Evolutionary conservation across 768 basidiomycete species (phyloP), one percentile per base, ranked within the genome.

Genomic region (Cyathus striatus): DNA sequence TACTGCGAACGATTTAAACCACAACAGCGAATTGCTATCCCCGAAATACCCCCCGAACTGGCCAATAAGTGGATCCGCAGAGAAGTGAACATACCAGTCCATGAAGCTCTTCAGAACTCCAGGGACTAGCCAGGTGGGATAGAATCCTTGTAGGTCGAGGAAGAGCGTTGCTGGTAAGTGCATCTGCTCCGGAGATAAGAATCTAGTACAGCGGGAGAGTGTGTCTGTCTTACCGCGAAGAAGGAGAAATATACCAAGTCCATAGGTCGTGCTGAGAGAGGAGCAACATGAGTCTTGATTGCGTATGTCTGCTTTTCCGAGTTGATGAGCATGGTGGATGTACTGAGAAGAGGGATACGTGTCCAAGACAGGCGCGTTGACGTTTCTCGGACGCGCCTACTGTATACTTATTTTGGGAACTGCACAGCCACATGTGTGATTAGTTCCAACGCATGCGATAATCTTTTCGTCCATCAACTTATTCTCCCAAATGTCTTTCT

Each of bases 231-330:
- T 47, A 81, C 86, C 43, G 81, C 51, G 49, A 88, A 90, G 65
- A 86, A 90, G 0, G 53, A 39, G 47, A 87, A 85, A 56, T 90
- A 90, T 2, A 87, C 22, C 2, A 85, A 50, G 57, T 88, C 86
- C 30, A 79, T 48, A 10, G 81, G 82, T 45, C 86, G 79, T 22
- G 75, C 65, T 3, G 62, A 62, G 24, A 86, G 62, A 12, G 81
- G 68, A 0, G 17, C 7, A 7, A 36, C 17, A 10, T 18, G 50
- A 43, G 3, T 44, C 45, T 3, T 32, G 44, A 14, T 24, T n/a
- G 44, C 38, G 27, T 45, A 45, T n/a, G 10, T 27, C 14, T 51
- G 42, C 41, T 55, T 56, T 45, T 60, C 54, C 42, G 43, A 44
- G 46, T 49, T 49, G 41, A 59, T 26, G 40, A 60, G 50, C 51